A percentile compares a stretch with the other conserved stretches of the same genome.
These are phyloP conservation scores for Cryptococcus jaspeensis DNA, from an alignment of 1,284 basidiomycete genomes.

Conservation along the genomic window DNA sequence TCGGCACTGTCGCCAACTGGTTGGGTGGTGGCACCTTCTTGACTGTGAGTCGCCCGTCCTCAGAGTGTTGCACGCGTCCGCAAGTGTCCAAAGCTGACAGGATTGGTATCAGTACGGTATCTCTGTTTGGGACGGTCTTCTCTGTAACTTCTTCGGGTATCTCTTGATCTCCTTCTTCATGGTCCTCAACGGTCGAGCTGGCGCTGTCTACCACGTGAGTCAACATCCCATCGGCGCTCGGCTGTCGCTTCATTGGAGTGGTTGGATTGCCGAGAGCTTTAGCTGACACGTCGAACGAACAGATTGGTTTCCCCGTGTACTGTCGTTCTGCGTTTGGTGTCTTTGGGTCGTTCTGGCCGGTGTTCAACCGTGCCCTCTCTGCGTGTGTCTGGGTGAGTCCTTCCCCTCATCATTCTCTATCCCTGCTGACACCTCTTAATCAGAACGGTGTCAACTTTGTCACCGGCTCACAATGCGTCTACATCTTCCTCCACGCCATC, in stretches of 20 bases:
- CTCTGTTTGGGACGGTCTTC: conserved; percentile 33
- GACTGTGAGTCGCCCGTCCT: conserved; percentile 13
- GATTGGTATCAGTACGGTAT: conserved; percentile 21
- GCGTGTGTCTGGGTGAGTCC: conserved; percentile 58
- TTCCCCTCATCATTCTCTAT: no score
- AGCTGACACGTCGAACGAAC: conserved; percentile 43
- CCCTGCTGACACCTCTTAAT: no score
- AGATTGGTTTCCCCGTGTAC: conserved; percentile 74
- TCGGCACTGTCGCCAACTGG: conserved; percentile 34
- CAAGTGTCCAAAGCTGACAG: no score
- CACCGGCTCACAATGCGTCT: conserved; percentile 58
- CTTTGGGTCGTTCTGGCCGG: conserved; percentile 77
- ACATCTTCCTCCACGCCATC: conserved; percentile 69
- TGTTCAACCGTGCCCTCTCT: conserved; percentile 72
- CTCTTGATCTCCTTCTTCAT: conserved; percentile 39
- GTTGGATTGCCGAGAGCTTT: no score
- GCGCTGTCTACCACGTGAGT: conserved; percentile 37
- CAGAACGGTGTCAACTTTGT: conserved; percentile 30
- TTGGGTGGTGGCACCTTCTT: conserved; percentile 28
- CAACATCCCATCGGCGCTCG: background rate
- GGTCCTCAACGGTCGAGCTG: conserved; percentile 37
- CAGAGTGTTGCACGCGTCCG: no score
- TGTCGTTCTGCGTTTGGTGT: conserved; percentile 71
- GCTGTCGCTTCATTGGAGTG: no score
- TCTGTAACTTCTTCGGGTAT: conserved; percentile 30